These are phyloP conservation scores for Venturia aucupariae DNA, from an alignment of 2,329 filamentous ascomycete species.

Conservation along the genomic window DNA sequence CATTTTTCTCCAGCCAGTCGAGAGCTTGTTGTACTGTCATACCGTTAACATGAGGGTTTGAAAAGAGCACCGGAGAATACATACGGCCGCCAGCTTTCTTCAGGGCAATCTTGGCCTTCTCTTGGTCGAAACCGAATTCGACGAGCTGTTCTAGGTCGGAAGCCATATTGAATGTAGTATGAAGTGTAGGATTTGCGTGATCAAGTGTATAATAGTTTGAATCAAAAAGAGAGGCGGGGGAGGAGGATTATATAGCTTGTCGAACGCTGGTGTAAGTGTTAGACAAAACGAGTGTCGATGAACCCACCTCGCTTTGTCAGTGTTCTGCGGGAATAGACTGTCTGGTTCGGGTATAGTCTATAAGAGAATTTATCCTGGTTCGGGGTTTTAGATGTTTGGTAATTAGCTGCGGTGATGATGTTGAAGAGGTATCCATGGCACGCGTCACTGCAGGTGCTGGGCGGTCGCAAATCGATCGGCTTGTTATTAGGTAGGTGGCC, in stretches of 20 bases:
- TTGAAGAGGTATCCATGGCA: no score
- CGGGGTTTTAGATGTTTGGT: no score
- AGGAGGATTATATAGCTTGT: neutral
- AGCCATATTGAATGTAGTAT: conserved; percentile 28
- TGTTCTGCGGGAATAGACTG: neutral
- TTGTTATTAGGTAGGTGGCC: no score
- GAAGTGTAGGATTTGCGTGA: neutral
- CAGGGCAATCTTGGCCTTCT: conserved; percentile 72
- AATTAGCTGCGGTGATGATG: no score
- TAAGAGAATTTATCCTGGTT: no score
- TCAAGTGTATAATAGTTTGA: neutral
- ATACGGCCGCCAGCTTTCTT: conserved; percentile 72
- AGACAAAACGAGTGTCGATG: neutral
- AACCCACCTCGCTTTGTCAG: neutral
- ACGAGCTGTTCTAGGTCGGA: conserved; percentile 52
- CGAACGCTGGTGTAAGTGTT: neutral
- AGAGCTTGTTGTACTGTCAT: conserved; percentile 66
- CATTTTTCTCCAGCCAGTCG: conserved; percentile 89
- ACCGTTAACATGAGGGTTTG: neutral
- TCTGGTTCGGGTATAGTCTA: no score
- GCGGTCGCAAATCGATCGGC: no score
- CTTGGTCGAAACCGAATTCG: conserved; percentile 71
- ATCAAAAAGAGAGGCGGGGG: neutral
- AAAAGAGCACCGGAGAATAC: conserved; percentile 26
- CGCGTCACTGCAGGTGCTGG: no score